These are phyloP conservation scores for Candida tallmaniae DNA, from an alignment of 805 yeast species.

Conservation along the genomic window DNA sequence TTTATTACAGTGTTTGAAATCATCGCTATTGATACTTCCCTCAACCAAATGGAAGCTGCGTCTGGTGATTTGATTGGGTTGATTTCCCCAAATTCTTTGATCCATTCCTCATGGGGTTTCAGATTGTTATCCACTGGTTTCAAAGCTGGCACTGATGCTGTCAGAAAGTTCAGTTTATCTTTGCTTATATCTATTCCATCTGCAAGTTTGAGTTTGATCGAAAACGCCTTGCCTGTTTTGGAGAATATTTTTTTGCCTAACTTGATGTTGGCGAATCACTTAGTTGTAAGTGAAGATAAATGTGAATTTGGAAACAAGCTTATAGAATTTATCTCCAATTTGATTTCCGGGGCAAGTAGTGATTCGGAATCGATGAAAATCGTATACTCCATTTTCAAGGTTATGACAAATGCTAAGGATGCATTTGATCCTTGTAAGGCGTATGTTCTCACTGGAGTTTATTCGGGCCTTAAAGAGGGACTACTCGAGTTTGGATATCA, in stretches of 20 bases:
- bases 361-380: constrained; percentile 22
- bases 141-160: constrained; percentile 71
- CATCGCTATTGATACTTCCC: constrained; percentile 76
- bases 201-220: constrained; percentile 35
- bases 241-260: constrained; percentile 51
- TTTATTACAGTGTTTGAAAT: constrained; percentile 75
- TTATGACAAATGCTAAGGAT: constrained; percentile 44
- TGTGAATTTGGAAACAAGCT: constrained; percentile 61
- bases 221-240: constrained; percentile 39
- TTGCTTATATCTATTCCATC: constrained; percentile 50
- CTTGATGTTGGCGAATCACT: constrained; percentile 61
- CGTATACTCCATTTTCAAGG: constrained; percentile 29
- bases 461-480: constrained; percentile 41
- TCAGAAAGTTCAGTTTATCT: constrained; percentile 57
- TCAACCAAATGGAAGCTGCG: constrained; percentile 83
- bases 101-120: constrained; percentile 70
- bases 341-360: constrained; percentile 25
- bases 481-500: constrained; percentile 21
- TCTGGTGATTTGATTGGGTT: constrained; percentile 54
- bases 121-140: constrained; percentile 73
- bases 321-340: constrained; percentile 38
- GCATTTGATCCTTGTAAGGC: constrained; percentile 70
- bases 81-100: constrained; percentile 44
- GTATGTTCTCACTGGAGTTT: constrained; percentile 53
- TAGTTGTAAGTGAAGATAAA: constrained; percentile 34